Evolutionary conservation across 495 filamentous ascomycete species (phyloP), one percentile per base, ranked within the genome.

Genomic region (Rostrohypoxylon terebratum): DNA sequence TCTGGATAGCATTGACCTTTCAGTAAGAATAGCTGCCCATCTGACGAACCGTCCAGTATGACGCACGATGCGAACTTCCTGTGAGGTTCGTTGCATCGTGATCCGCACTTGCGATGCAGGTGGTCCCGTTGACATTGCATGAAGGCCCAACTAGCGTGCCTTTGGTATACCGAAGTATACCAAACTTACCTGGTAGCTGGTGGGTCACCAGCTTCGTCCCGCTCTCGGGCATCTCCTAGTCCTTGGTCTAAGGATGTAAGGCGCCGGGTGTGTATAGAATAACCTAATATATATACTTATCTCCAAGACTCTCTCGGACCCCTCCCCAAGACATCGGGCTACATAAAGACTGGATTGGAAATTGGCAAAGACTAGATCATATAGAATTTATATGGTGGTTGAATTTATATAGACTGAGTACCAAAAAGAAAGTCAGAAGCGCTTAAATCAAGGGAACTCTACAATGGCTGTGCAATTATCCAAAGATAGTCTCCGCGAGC

Each of bases 401-500:
- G 18, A 25, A 14, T 4, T 18, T 42, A 42, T 13, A 21, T 40
- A 58, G 54, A 38, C 18, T 23, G 2, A 4, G n/a, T 14, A 44
- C 23, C 2, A 59, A 31, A 58, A 44, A 18, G 16, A 40, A 5
- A 55, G 13, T 5, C 18, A 16, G 21, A 57, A 16, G 16, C 25
- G 28, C 6, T 28, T 55, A 18, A 59, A 59, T 8, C 11, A 62
- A 66, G 51, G 36, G 21, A 48, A 16, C 59, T 11, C 9, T 38
- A 71, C 36, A 23, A 75, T 75, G 71, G 66, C 74, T 38, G 69
- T 59, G 23, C 69, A 66, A 57, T 45, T 68, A 7, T 76, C 77
- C 33, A 86, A 85, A 59, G 81, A 85, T 34, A 69, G 80, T 25
- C 79, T 88, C 40, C 73, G 68, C 63, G 74, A 79, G 50, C 64